Evolutionary conservation across 129 eudicot genomes (phyloP).

Genomic region (Deinandra increscens): DNA sequence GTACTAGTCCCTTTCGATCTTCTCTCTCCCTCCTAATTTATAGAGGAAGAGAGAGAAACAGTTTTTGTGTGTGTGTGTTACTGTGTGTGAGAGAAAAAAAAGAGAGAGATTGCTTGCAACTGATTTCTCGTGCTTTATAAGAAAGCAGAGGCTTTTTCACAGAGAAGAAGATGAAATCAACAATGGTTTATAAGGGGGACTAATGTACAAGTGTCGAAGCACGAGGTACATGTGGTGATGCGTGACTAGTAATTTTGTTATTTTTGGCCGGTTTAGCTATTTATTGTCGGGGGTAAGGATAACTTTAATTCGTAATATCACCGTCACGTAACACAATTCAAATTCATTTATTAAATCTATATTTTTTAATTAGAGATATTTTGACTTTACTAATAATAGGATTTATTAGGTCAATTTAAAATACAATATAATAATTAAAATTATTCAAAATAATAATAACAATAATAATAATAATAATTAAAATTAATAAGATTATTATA

Average conservation of each 20-base stretch:
- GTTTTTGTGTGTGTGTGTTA: background rate
- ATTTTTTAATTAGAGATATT: background rate
- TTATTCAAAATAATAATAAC: too few relatives aligned
- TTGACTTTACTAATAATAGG: background rate
- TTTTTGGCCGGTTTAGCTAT: constrained; percentile 28
- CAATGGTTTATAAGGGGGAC: background rate
- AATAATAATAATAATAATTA: too few relatives aligned
- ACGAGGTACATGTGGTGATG: constrained; percentile 10
- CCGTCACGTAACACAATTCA: constrained; percentile 26
- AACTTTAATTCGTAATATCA: constrained; percentile 20
- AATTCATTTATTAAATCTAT: background rate
- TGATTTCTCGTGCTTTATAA: constrained; percentile 20
- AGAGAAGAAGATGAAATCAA: constrained; percentile 24
- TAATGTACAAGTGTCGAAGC: constrained; percentile 22
- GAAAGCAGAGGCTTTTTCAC: constrained; percentile 6
- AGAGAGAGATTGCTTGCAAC: constrained; percentile 26
- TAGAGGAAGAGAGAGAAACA: constrained; percentile 28
- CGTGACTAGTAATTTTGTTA: constrained; percentile 6
- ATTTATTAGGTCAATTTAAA: background rate
- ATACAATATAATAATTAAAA: too few relatives aligned
- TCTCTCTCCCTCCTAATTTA: constrained; percentile 34
- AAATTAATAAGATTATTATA: background rate
- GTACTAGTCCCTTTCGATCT: constrained; percentile 24
- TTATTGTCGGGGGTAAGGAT: constrained; percentile 14
- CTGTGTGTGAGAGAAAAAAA: background rate